Percentiles rank a stretch among this genome's conserved stretches.
phyloP scores from a whole-genome alignment of 306 rosid species.

The Urtica urens region DNA sequence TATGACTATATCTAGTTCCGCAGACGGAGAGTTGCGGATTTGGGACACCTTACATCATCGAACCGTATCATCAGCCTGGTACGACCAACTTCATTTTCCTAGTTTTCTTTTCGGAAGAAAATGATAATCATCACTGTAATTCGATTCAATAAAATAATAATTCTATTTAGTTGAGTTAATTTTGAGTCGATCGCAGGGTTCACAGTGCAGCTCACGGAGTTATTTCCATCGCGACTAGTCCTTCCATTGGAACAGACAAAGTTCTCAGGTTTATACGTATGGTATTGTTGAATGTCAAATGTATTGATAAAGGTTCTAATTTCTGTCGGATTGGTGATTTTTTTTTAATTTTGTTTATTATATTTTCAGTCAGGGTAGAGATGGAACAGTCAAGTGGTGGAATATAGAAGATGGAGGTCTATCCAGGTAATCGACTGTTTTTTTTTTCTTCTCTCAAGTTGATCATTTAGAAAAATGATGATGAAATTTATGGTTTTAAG shows the following conservation, averaged over 20 bases:
- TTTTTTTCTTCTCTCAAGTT: not conserved
- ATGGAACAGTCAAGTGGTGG: slow-evolving; percentile 92
- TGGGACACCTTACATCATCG: slow-evolving; percentile 76
- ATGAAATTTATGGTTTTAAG: not conserved
- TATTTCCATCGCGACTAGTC: slow-evolving; percentile 45
- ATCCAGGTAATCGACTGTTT: slow-evolving; percentile 40
- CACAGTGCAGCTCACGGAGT: slow-evolving; percentile 88
- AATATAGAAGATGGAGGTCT: slow-evolving; percentile 54
- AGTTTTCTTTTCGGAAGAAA: not conserved
- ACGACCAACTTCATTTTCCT: slow-evolving; percentile 2
- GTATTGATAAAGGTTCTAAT: not conserved
- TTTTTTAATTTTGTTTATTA: not conserved
- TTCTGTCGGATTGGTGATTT: not conserved
- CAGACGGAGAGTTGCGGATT: slow-evolving; percentile 78
- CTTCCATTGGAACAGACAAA: slow-evolving; percentile 50
- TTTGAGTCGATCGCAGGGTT: slow-evolving; percentile 33
- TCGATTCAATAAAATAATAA: too few relatives aligned
- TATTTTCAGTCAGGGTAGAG: slow-evolving; percentile 88
- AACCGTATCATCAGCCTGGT: slow-evolving; percentile 75
- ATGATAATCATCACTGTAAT: too few relatives aligned
- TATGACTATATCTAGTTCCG: slow-evolving; percentile 34
- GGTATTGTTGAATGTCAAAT: too few relatives aligned
- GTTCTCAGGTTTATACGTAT: slow-evolving; percentile 45
- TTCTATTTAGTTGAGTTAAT: not conserved
- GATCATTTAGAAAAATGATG: not conserved